Conservation (phyloP, 768 basidiomycete species). For the Suillus subalutaceus region DNA sequence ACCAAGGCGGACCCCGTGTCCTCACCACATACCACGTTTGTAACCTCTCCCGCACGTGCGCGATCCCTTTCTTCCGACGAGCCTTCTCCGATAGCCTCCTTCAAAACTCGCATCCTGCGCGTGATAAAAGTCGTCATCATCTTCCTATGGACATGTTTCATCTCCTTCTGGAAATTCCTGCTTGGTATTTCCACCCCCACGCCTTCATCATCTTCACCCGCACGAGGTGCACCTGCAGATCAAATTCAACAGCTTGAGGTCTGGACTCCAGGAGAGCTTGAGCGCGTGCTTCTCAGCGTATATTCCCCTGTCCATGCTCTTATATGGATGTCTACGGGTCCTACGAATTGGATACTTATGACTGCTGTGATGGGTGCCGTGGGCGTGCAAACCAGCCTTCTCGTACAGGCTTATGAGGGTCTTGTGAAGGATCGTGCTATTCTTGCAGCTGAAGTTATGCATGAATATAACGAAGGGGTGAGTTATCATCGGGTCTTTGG, state of each 20-base stretch:
- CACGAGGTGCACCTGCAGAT: constrained; percentile 42
- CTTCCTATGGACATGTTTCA: constrained; percentile 52
- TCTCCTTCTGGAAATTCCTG: constrained; percentile 66
- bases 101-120: constrained; percentile 40
- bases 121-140: constrained; percentile 39
- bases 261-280: constrained; percentile 77
- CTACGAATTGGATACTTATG: constrained; percentile 79
- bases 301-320: constrained; percentile 81
- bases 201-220: constrained; percentile 36
- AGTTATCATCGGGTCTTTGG: constrained; percentile 25
- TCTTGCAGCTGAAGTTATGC: constrained; percentile 78
- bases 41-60: constrained; percentile 44
- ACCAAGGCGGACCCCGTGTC: constrained; percentile 57
- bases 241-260: constrained; percentile 77
- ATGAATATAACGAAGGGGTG: constrained; percentile 82
- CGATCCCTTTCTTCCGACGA: constrained; percentile 26
- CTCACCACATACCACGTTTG: constrained; percentile 71
- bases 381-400: constrained; percentile 58
- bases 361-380: constrained; percentile 67
- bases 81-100: constrained; percentile 46
- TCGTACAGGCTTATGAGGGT: constrained; percentile 49
- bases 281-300: constrained; percentile 67
- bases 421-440: constrained; percentile 76
- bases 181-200: constrained; percentile 58
- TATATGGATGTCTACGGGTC: constrained; percentile 70